These are phyloP conservation scores for Arthroderma sp. DNA, from an alignment of 2,329 filamentous ascomycete genomes.

Conservation along the genomic window DNA sequence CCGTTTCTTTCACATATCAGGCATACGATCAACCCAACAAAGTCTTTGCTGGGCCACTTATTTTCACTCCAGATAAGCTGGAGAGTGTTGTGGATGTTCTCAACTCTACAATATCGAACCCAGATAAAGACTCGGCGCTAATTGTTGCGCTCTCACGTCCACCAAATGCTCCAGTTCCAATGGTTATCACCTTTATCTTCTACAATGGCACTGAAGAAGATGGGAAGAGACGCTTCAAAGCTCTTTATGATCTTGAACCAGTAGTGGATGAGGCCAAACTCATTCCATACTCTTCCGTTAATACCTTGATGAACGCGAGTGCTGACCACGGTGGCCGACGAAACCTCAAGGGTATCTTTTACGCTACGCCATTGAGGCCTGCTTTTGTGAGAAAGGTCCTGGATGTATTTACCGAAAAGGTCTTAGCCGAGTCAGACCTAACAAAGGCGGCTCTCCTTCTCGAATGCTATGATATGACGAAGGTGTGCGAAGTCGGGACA, in stretches of 20 bases:
- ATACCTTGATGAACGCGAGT: conserved; percentile 20
- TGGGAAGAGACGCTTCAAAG: conserved; percentile 21
- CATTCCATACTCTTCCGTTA: conserved; percentile 27
- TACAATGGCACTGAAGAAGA: conserved; percentile 23
- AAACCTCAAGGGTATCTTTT: conserved; percentile 26
- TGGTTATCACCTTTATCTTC: conserved; percentile 16
- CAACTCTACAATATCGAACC: conserved; percentile 13
- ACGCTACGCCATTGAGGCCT: conserved; percentile 24
- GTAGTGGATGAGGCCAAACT: conserved; percentile 19
- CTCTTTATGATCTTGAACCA: conserved; percentile 23
- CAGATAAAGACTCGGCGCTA: conserved; percentile 12
- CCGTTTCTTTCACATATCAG: conserved; percentile 31
- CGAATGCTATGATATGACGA: conserved; percentile 27
- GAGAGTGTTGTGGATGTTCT: conserved; percentile 15
- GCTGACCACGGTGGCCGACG: conserved; percentile 21
- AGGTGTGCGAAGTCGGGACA: conserved; percentile 18
- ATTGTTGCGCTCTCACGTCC: conserved; percentile 13
- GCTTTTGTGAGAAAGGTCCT: conserved; percentile 18
- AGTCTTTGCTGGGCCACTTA: conserved; percentile 23
- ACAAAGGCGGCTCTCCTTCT: conserved; percentile 20
- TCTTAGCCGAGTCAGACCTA: conserved; percentile 14
- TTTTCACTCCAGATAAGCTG: conserved; percentile 16
- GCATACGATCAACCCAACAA: conserved; percentile 21
- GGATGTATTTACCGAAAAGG: conserved; percentile 16
- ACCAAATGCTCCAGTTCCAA: conserved; percentile 13